Percentiles rank a stretch among this genome's conserved stretches.
These are phyloP conservation scores for Grosmannia huntii DNA, from an alignment of 2,329 filamentous ascomycete species.

Conservation along the genomic window DNA sequence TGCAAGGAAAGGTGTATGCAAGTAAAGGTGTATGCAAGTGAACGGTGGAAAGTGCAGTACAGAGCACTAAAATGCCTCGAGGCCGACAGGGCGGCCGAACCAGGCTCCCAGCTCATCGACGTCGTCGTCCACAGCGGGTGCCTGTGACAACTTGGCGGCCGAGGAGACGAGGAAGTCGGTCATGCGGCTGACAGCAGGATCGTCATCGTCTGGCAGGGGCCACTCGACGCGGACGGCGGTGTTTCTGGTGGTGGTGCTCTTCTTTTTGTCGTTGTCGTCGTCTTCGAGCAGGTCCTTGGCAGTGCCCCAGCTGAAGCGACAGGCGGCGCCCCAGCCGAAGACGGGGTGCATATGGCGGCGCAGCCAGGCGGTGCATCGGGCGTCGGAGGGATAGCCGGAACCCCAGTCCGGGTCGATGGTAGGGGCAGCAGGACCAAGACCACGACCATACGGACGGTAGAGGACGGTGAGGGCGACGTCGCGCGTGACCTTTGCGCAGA, in stretches of 20 bases:
- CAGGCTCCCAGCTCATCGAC: constrained; percentile 48
- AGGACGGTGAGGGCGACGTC: constrained; percentile 79
- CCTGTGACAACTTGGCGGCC: constrained; percentile 24
- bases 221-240: constrained; percentile 65
- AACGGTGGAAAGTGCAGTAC: neutral
- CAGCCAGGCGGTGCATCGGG: constrained; percentile 68
- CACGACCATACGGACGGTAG: constrained; percentile 36
- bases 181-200: constrained; percentile 54
- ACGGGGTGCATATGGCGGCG: constrained; percentile 78
- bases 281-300: constrained; percentile 83
- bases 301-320: constrained; percentile 90
- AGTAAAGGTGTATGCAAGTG: neutral
- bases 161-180: constrained; percentile 58
- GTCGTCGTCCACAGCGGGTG: constrained; percentile 31
- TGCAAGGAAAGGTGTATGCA: too few relatives aligned
- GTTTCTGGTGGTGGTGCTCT: constrained; percentile 20
- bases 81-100: constrained; percentile 63
- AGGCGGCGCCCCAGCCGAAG: constrained; percentile 91
- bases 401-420: constrained; percentile 49
- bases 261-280: constrained; percentile 26
- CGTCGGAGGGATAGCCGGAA: constrained; percentile 86
- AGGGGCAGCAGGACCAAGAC: constrained; percentile 6
- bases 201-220: constrained; percentile 36
- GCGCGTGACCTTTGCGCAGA: constrained; percentile 91
- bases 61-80: constrained; percentile 50